Evolutionary conservation across 257 asterid species (phyloP).

Genomic region (Solanum tarijense): DNA sequence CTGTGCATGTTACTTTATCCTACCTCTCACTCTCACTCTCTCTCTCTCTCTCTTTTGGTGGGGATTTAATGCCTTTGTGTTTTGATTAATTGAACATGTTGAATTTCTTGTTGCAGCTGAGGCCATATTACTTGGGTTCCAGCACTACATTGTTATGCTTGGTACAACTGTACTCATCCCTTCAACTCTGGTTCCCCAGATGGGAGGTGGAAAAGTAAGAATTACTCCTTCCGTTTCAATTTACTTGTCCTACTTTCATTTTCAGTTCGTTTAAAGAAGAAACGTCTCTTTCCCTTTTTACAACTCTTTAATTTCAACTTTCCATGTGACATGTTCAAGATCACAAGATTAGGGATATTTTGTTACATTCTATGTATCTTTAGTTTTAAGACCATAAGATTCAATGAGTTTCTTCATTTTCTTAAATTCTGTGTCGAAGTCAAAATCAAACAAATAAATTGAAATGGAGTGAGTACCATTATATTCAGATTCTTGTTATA

Average conservation of each 20-base stretch:
- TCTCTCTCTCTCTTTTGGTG: not conserved
- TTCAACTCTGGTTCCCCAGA: conserved; percentile 61
- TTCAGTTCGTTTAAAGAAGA: not conserved
- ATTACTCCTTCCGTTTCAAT: not conserved
- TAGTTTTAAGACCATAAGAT: too few relatives aligned
- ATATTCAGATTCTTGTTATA: not conserved
- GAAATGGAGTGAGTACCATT: not conserved
- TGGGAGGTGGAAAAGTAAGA: conserved; percentile 88
- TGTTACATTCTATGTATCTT: not conserved
- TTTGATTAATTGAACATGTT: not conserved
- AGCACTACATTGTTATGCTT: conserved; percentile 95
- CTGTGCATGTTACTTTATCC: not conserved
- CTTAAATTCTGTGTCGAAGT: not conserved
- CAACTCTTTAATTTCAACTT: not conserved
- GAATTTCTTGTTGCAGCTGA: conserved; percentile 56
- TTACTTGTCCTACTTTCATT: not conserved
- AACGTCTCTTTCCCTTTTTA: not conserved
- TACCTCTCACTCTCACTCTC: not conserved
- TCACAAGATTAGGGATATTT: not conserved
- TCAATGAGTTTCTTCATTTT: not conserved
- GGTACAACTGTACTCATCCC: conserved; percentile 95
- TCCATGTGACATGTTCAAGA: not conserved
- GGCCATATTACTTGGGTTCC: conserved; percentile 93
- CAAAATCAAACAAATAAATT: not conserved
- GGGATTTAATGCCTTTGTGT: not conserved